These are phyloP conservation scores for Tricholoma saponaceum DNA, from an alignment of 768 basidiomycete species.

Conservation along the genomic window DNA sequence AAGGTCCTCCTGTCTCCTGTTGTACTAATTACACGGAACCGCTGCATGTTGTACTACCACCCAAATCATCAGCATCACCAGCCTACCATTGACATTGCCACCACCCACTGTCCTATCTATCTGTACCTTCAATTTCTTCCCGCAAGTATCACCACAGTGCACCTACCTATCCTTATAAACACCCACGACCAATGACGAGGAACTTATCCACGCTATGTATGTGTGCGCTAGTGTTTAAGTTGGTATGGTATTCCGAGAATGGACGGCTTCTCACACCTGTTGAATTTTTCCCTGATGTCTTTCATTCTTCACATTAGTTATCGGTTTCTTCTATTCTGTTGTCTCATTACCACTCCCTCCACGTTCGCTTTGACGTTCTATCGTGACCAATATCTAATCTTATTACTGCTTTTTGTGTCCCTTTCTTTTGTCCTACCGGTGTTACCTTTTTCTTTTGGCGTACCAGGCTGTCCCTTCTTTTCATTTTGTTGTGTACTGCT, in stretches of 20 bases:
- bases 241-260: conserved; percentile 16
- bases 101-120: conserved; percentile 5
- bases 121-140: conserved; percentile 12
- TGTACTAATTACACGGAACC: conserved; percentile 38
- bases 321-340: background rate
- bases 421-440: background rate
- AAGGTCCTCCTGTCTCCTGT: conserved; percentile 21
- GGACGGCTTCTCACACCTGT: conserved; percentile 25
- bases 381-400: background rate
- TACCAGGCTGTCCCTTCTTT: background rate
- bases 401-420: background rate
- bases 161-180: conserved; percentile 14
- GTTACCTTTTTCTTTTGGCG: background rate
- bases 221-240: background rate
- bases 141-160: conserved; percentile 15
- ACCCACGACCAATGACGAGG: conserved; percentile 13
- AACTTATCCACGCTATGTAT: conserved; percentile 17
- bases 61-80: conserved; percentile 20
- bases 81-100: conserved; percentile 11
- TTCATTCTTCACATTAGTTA: background rate
- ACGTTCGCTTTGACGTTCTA: background rate
- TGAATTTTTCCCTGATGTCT: too few relatives aligned
- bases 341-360: background rate
- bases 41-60: conserved; percentile 39
- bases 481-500: background rate